phyloP scores from a whole-genome alignment of 23 red algal genomes.

The Gracilaria gracilis region DNA sequence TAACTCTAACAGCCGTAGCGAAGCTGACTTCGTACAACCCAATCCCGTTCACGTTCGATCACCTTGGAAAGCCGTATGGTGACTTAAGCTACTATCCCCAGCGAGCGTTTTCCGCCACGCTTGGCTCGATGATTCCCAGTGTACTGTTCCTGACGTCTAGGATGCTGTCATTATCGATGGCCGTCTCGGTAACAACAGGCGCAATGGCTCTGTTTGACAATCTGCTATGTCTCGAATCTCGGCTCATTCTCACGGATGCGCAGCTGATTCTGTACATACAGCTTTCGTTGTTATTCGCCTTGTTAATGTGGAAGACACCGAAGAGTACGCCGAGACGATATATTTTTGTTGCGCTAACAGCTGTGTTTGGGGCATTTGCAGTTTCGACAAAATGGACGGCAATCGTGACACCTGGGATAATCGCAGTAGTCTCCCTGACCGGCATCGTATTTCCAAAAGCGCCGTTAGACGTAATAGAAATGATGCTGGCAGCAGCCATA shows the following conservation, averaged over 20 bases:
- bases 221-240: slow-evolving; percentile 85
- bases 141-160: slow-evolving; percentile 75
- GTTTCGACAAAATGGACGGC: slow-evolving; percentile 91
- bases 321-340: slow-evolving; percentile 62
- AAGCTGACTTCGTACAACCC: slow-evolving; percentile 71
- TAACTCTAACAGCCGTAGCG: slow-evolving; percentile 74
- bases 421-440: slow-evolving; percentile 86
- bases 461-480: slow-evolving; percentile 77
- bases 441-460: slow-evolving; percentile 54
- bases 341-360: slow-evolving; percentile 53
- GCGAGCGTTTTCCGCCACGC: slow-evolving; percentile 79
- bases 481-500: slow-evolving; percentile 59
- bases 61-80: slow-evolving; percentile 77
- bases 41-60: slow-evolving; percentile 69
- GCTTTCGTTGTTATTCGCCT: slow-evolving; percentile 47
- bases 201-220: slow-evolving; percentile 82
- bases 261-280: slow-evolving; percentile 90
- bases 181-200: slow-evolving; percentile 47
- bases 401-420: slow-evolving; percentile 85
- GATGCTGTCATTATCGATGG: slow-evolving; percentile 53
- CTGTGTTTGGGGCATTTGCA: slow-evolving; percentile 67
- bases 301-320: slow-evolving; percentile 80
- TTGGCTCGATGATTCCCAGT: slow-evolving; percentile 76
- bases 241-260: slow-evolving; percentile 93
- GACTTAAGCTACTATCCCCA: slow-evolving; percentile 76